phyloP scores from a whole-genome alignment of 257 asterid genomes.

The Osmanthus fragrans region DNA sequence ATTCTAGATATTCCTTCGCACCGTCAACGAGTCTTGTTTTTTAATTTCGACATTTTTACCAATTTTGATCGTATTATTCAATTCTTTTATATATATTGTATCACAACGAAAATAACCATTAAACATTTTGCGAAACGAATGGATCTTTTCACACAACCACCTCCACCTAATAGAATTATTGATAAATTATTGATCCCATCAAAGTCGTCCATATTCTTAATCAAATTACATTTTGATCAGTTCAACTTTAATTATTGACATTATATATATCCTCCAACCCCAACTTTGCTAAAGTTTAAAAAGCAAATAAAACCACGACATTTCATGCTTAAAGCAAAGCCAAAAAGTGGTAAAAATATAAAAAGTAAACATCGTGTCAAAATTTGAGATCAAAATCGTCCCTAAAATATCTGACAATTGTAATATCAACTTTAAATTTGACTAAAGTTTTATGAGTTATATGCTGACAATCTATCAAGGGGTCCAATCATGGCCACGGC shows the following conservation, averaged over 20 bases:
- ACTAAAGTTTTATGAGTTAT: too few species aligned
- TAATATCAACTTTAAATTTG: background rate
- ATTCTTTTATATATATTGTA: background rate
- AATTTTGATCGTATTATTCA: too few species aligned
- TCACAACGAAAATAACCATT: background rate
- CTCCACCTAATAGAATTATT: too few species aligned
- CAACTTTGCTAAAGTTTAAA: background rate
- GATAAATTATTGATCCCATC: too few species aligned
- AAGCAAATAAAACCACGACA: background rate
- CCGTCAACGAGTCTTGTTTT: too few species aligned
- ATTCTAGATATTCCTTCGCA: too few species aligned
- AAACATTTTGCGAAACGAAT: background rate
- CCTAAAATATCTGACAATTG: background rate
- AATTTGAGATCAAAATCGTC: background rate
- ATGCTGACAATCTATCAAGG: too few species aligned
- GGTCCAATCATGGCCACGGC: too few species aligned
- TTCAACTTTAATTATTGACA: background rate
- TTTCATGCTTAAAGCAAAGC: background rate
- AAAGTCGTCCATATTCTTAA: too few species aligned
- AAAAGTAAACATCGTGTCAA: background rate
- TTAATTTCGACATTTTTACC: background rate
- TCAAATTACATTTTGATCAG: background rate
- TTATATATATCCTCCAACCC: background rate
- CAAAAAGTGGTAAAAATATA: too few species aligned
- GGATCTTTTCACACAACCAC: too few species aligned